Evolutionary conservation across 371 early-diverging fungal species (phyloP).

Genomic region (Batkoa obscura): DNA sequence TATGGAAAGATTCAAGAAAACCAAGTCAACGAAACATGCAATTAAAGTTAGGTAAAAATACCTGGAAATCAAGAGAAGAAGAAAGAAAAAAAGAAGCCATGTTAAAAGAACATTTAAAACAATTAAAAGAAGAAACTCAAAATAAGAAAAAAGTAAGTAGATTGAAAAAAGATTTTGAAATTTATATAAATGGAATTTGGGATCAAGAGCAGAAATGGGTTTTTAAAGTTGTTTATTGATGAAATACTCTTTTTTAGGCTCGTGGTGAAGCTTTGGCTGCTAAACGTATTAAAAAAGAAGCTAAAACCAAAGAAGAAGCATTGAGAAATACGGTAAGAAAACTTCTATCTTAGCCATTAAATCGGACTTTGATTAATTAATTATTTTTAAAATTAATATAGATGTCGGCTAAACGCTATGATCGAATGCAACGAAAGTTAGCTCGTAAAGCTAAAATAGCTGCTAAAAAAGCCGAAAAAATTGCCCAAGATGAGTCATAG

Average conservation of each 20-base stretch:
- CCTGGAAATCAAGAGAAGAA: slow-evolving; percentile 24
- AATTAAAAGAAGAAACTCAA: slow-evolving; percentile 30
- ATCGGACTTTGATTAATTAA: not conserved
- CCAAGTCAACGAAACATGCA: not conserved
- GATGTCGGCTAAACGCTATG: not conserved
- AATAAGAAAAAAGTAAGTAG: slow-evolving; percentile 26
- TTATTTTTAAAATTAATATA: not conserved
- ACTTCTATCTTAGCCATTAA: too few relatives aligned
- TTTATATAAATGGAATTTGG: not conserved
- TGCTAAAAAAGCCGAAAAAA: not conserved
- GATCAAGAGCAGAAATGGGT: too few relatives aligned
- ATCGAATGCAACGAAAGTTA: not conserved
- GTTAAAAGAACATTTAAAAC: slow-evolving; percentile 24
- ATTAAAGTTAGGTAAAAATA: slow-evolving; percentile 7
- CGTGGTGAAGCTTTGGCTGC: not conserved
- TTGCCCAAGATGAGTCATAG: too few relatives aligned
- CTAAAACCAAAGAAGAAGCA: not conserved
- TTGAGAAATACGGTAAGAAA: not conserved
- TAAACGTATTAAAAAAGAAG: not conserved
- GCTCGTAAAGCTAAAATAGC: not conserved
- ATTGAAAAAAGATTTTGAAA: not conserved
- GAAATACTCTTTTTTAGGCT: not conserved
- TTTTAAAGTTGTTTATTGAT: not conserved
- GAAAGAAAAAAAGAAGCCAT: slow-evolving; percentile 19
- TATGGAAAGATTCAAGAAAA: not conserved